These are phyloP conservation scores for Hyaloscypha hepaticicola DNA, from an alignment of 495 filamentous ascomycete genomes.

Conservation along the genomic window DNA sequence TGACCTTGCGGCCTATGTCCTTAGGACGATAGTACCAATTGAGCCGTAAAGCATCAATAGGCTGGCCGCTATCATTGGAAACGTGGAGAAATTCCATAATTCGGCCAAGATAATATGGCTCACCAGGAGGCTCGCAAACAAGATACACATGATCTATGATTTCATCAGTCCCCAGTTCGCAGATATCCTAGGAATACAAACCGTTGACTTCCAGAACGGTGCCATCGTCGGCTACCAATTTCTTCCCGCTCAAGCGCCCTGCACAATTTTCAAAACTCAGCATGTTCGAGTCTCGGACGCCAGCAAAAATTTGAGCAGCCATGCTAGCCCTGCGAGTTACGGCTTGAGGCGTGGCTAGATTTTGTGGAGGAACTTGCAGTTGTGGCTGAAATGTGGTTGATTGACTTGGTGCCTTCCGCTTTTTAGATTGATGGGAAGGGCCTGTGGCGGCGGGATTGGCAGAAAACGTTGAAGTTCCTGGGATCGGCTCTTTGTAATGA, in stretches of 20 bases:
- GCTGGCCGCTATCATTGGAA: slow-evolving; percentile 66
- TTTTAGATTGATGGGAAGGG: slow-evolving; percentile 49
- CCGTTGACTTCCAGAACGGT: slow-evolving; percentile 81
- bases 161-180: slow-evolving; percentile 7
- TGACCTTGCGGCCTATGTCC: slow-evolving; percentile 88
- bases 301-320: slow-evolving; percentile 38
- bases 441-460: slow-evolving; percentile 27
- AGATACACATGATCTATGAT: slow-evolving; percentile 89
- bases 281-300: slow-evolving; percentile 66
- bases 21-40: slow-evolving; percentile 99
- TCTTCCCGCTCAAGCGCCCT: slow-evolving; percentile 69
- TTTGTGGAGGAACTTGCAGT: slow-evolving; percentile 31
- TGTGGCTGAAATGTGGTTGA: slow-evolving; percentile 36
- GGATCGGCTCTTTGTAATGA: slow-evolving; percentile 53
- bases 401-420: slow-evolving; percentile 67
- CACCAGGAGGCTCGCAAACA: slow-evolving; percentile 94
- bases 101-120: slow-evolving; percentile 95
- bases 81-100: slow-evolving; percentile 96
- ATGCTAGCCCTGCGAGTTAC: slow-evolving; percentile 34
- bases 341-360: slow-evolving; percentile 45
- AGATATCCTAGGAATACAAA: slow-evolving; percentile 43
- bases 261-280: slow-evolving; percentile 75
- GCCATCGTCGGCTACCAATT: slow-evolving; percentile 87
- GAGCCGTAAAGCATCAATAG: slow-evolving; percentile 84
- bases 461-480: slow-evolving; percentile 63